Evolutionary conservation across 2,329 filamentous ascomycete species (phyloP), one percentile per base, ranked within the genome.

Genomic region (Colletotrichum limetticola): DNA sequence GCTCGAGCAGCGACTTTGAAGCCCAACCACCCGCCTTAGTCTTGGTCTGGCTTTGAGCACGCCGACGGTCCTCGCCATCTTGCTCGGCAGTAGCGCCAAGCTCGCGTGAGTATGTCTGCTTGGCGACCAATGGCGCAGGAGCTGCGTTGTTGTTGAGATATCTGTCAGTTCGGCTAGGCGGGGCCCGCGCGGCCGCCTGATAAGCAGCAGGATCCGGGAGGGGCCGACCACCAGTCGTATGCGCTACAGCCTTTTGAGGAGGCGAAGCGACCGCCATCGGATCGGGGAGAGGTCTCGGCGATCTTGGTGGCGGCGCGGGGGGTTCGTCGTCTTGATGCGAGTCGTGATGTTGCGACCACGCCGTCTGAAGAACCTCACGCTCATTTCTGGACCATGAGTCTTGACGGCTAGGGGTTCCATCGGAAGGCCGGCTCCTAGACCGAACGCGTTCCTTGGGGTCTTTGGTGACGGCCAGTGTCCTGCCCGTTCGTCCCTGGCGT

Each of bases 1-100:
- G 90, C 82, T 95, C 93, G 1, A 95, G 87, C 11, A 95, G 86
- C 0, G 91, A 93, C 83, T 92, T 93, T 75, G 88, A 88, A 1
- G 91, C 91, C 88, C 88, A 91, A 0, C 89, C 90, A 32, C 85
- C 88, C 1, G 90, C 89, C 79, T 91, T 91, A 24, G 91, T 92
- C 79, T 89, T 87, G 61, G 84, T 82, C 78, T 93, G 91, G 12
- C 88, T 86, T 65, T 89, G 87, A 1, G 83, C 82, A 14, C 91
- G 90, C 4, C 90, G 87, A 28, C 89, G 87, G 78, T 92, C 90
- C 77, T 93, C 91, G 16, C 83, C 86, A 68, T 91, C 89, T 57
- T 88, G 90, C 81, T 94, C 91, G 12, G 89, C 87, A 3, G 89
- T 88, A 2, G 85, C 86, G 3, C 85, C 87, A 0, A 91, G 83